Evolutionary conservation across 345 rosid species (phyloP).

Genomic region (Hevea brasiliensis): DNA sequence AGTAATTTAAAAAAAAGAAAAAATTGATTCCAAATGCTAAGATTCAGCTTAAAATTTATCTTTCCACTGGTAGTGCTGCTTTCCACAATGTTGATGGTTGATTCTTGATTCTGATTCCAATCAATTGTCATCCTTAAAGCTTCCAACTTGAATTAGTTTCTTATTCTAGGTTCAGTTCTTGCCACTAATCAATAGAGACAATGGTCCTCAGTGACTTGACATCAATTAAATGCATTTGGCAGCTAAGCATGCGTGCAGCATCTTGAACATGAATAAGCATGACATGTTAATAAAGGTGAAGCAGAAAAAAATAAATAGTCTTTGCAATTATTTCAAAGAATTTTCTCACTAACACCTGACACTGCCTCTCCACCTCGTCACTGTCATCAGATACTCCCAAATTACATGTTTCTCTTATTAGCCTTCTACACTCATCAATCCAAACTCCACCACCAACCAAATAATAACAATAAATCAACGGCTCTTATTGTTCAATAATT

Average conservation of each 20-base stretch:
- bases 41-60: background rate
- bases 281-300: background rate
- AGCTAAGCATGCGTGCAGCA: no score
- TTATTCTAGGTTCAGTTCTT: background rate
- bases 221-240: no score
- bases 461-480: no score
- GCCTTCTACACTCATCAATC: no score
- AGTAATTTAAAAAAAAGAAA: no score
- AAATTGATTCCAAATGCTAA: background rate
- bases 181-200: background rate
- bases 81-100: background rate
- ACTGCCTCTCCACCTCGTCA: constrained; percentile 9
- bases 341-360: constrained; percentile 14
- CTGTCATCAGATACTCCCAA: constrained; percentile 7
- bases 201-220: no score
- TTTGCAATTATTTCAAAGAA: constrained; percentile 12
- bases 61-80: constrained; percentile 15
- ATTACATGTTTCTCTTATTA: no score
- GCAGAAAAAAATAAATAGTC: constrained; percentile 1
- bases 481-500: no score
- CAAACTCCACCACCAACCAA: no score
- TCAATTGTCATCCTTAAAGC: background rate
- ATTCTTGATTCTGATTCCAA: constrained; percentile 4
- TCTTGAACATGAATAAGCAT: background rate
- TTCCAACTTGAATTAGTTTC: background rate